Evolutionary conservation across 768 basidiomycete species (phyloP), one percentile per base, ranked within the genome.

Genomic region (Phylloporus arenicola): DNA sequence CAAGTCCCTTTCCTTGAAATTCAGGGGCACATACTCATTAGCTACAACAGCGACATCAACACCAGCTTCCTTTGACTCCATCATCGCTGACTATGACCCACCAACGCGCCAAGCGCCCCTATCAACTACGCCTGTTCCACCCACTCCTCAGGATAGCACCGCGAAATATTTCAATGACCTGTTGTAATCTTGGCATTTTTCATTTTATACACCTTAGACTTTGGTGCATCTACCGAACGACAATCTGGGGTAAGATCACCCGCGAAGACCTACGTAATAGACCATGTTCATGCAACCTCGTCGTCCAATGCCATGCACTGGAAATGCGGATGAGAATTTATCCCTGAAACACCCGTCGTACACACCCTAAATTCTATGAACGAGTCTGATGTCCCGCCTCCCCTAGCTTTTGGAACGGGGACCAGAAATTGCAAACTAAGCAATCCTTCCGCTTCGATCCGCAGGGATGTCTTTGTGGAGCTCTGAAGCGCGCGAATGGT

Each of bases 371-470:
- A 94, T 60, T 95, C 92, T 45, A 95, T 83, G 58, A 92, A 93
- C 0, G 83, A 88, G 47, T 82, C 74, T 44, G 76, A 71, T 19
- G 68, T 71, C 19, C 69, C 76, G 6, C 64, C 68, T 20, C 65
- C 69, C 20, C 59, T 68, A 3, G 64, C 59, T 25, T 63, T 70
- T 69, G 74, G 40, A 70, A 75, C 30, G 3, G 82, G 85, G 77
- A 96, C 92, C 57, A 96, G 75, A 67, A 96, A 89, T 60, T 98
- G 95, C 52, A 97, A 68, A 59, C 89, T 90, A 33, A 97, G 71
- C 39, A 93, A 68, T 0, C 95, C 95, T 46, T 82, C 79, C 19
- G 78, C 75, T 57, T 94, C 89, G 19, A 96, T 92, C 30, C 92
- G 78, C 39, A 98, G 67, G 0, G 92, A 94, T 3, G 93, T 89